Evolutionary conservation across 208 protist genomes (phyloP).

Genomic region (Trypanosoma congolense): DNA sequence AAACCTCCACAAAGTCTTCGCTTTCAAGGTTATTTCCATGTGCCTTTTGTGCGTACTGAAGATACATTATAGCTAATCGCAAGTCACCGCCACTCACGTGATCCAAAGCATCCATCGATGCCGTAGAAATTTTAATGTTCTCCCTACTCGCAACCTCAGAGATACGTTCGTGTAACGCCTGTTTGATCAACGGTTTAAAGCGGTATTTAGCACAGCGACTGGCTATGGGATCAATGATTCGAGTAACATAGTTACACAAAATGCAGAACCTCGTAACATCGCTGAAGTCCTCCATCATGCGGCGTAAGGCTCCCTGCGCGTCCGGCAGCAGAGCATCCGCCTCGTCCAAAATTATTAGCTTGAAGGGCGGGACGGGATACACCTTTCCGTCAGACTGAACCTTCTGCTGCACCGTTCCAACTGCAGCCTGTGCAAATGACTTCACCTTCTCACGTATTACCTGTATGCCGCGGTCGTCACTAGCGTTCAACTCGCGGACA

Average conservation of each 20-base stretch:
- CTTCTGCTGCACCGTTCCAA: conserved; percentile 52
- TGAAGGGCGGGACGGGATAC: conserved; percentile 93
- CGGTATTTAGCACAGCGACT: conserved; percentile 99
- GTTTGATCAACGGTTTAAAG: conserved; percentile 94
- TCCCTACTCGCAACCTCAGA: conserved; percentile 85
- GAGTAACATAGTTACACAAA: conserved; percentile 99
- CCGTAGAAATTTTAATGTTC: conserved; percentile 59
- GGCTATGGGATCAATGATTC: conserved; percentile 98
- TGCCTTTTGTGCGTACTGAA: conserved; percentile 91
- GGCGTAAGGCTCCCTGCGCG: conserved; percentile 96
- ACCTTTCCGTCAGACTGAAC: conserved; percentile 79
- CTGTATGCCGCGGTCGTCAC: conserved; percentile 98
- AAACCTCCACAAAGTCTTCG: conserved; percentile 83
- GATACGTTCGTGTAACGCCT: conserved; percentile 84
- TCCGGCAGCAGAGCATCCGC: conserved; percentile 98
- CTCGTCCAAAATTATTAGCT: conserved; percentile 99
- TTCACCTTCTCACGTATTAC: conserved; percentile 99
- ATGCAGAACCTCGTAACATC: conserved; percentile 99
- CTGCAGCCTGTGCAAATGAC: conserved; percentile 93
- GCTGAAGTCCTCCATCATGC: conserved; percentile 98
- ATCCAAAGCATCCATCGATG: conserved; percentile 75
- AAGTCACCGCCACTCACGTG: conserved; percentile 94
- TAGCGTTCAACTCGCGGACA: conserved; percentile 99
- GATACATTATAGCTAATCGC: conserved; percentile 93
- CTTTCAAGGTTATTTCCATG: conserved; percentile 61